Evolutionary conservation across 495 filamentous ascomycete genomes (phyloP).

Genomic region (Penicillium waksmanii): DNA sequence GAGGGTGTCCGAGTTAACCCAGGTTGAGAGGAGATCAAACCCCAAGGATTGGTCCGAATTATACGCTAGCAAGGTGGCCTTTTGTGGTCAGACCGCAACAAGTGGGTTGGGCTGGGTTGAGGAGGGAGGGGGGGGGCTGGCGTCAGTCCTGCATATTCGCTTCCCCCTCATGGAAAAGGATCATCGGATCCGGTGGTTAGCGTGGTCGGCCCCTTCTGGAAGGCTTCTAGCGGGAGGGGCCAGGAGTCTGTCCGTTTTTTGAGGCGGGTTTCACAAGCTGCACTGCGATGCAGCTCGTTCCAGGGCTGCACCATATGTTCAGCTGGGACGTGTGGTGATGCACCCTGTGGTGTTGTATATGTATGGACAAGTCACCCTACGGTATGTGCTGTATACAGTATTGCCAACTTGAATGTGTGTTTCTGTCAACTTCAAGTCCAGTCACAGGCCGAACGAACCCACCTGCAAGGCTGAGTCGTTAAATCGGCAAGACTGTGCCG

Average conservation of each 20-base stretch:
- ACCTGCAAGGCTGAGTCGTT: conserved; percentile 1
- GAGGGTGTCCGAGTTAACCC: not conserved
- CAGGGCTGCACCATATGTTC: too few species aligned
- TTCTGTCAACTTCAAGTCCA: too few species aligned
- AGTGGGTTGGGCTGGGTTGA: not conserved
- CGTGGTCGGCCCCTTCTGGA: conserved; percentile 2
- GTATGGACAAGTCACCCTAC: too few species aligned
- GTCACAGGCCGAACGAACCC: not conserved
- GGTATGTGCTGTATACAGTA: too few species aligned
- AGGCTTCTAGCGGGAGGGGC: conserved; percentile 4
- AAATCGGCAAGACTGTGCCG: conserved; percentile 1
- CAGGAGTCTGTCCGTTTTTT: not conserved
- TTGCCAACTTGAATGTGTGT: too few species aligned
- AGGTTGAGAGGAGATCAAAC: not conserved
- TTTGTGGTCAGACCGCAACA: conserved; percentile 2
- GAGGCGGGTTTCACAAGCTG: not conserved
- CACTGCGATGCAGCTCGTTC: too few species aligned
- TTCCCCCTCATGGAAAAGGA: not conserved
- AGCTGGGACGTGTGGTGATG: too few species aligned
- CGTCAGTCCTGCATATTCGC: conserved; percentile 4
- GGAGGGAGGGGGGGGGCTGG: not conserved
- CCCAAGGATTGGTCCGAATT: not conserved
- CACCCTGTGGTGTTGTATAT: too few species aligned
- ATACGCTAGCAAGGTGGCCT: not conserved
- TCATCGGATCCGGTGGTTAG: not conserved